These are phyloP conservation scores for Vaccinium vitisidaea DNA, from an alignment of 148 eudicot species.

Conservation along the genomic window DNA sequence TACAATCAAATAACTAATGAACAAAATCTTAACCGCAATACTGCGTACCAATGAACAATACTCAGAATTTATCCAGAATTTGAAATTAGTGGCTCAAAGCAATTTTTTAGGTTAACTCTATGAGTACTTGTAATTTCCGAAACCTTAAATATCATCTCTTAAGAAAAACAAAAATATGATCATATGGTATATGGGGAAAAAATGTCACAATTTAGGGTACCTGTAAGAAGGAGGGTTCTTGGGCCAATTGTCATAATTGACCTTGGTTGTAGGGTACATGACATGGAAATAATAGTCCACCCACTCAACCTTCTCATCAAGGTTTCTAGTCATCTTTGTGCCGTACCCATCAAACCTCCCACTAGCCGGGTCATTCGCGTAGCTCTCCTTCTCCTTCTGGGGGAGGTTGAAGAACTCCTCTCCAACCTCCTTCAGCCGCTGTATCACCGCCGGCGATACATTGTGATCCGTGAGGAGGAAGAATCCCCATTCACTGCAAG, in stretches of 20 bases:
- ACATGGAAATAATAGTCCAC: conserved; percentile 43
- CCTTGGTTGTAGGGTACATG: conserved; percentile 41
- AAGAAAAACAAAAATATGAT: not conserved
- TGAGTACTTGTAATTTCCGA: too few relatives aligned
- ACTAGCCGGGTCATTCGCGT: conserved; percentile 38
- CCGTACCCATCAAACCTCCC: conserved; percentile 46
- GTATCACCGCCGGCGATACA: conserved; percentile 22
- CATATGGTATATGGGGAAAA: not conserved
- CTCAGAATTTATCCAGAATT: not conserved
- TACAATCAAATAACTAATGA: not conserved
- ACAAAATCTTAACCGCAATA: too few relatives aligned
- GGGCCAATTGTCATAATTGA: conserved; percentile 42
- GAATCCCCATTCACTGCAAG: conserved; percentile 39
- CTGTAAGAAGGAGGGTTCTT: conserved; percentile 36
- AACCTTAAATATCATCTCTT: too few relatives aligned
- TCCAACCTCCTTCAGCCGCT: conserved; percentile 28
- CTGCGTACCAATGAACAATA: not conserved
- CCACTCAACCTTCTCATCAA: conserved; percentile 43
- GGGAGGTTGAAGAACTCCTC: conserved; percentile 35
- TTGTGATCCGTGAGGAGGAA: conserved; percentile 36
- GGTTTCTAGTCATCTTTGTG: conserved; percentile 35
- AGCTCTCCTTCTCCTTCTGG: conserved; percentile 37
- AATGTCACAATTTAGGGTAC: not conserved
- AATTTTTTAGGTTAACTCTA: too few relatives aligned
- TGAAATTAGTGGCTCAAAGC: not conserved